Base-by-base conservation (phyloP, 805 yeast genomes). In the Candida hispaniensis region DNA sequence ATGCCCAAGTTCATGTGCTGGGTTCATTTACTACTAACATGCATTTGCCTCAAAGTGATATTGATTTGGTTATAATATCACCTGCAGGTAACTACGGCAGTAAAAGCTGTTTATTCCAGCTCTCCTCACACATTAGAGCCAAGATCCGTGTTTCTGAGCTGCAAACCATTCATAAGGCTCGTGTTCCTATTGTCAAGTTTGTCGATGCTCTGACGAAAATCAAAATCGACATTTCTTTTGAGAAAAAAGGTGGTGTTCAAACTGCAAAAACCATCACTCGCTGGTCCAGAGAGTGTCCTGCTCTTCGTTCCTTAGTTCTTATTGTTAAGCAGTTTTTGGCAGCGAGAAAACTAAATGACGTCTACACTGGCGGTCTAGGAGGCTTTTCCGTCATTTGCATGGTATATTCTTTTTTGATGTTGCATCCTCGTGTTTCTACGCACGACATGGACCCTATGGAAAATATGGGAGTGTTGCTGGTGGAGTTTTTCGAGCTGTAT, bases 11-110 rank as follows among this genome's bases (percentile, higher is more conserved):
- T 4, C 76, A 76, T 43, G 93, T 86, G 6, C 88, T 91, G 61
- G 98, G 98, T 0, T 86, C 96, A 0, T 80, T 72, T 54, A 94
- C 97, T 0, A 86, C 96, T 0, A 95, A 86, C 51, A 60, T 88
- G 42, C 88, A 85, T 51, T 63, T 88, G 11, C 97, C 97, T 0
- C 94, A 94, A 2, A 82, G 95, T 0, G 98, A 88, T 63, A 83
- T 88, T 18, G 98, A 88, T 56, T 76, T 91, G 75, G 96, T 86
- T 27, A 70, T 88, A 14, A 63, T 76, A 3, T 78, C 93, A 14
- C 57, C 64, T 11, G 57, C 61, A 9, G 74, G 76, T 2, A 69
- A 65, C 43, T 66, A 70, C 46, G 61, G 61, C 35, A 83, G 71
- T 47, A 69, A 67, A 40, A 65, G 73, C n/a, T 61, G 71, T 14